phyloP scores from a whole-genome alignment of 352 stramenopile genomes.

The Globisporangium viniferum region DNA sequence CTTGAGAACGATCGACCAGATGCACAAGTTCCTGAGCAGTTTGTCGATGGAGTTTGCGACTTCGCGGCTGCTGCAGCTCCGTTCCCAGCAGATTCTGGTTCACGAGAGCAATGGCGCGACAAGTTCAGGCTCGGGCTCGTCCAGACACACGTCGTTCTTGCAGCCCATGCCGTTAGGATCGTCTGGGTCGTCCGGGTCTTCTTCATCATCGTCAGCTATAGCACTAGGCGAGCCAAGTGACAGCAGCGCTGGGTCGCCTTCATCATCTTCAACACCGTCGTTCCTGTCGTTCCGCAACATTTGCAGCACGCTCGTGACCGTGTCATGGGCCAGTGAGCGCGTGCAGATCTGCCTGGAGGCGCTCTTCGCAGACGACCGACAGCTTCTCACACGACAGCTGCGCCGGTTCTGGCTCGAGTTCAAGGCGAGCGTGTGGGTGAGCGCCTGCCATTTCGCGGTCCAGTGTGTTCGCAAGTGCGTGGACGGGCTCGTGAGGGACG shows the following conservation, averaged over 20 bases:
- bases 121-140: not conserved
- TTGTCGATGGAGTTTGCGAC: constrained; percentile 45
- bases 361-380: constrained; percentile 42
- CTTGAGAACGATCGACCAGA: not conserved
- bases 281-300: constrained; percentile 52
- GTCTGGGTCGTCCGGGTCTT: constrained; percentile 2
- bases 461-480: constrained; percentile 31
- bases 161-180: not conserved
- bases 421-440: constrained; percentile 32
- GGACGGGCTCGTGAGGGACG: constrained; percentile 28
- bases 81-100: constrained; percentile 51
- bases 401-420: constrained; percentile 53
- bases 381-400: constrained; percentile 31
- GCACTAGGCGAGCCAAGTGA: constrained; percentile 14
- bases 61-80: constrained; percentile 37
- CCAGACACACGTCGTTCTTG: constrained; percentile 14
- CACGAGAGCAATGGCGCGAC: constrained; percentile 21
- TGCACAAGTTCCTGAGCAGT: constrained; percentile 36
- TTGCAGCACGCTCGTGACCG: constrained; percentile 35
- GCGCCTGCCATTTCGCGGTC: constrained; percentile 17
- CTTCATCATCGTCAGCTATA: constrained; percentile 22
- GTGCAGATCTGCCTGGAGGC: constrained; percentile 43
- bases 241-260: constrained; percentile 17
- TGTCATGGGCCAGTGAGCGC: constrained; percentile 27
- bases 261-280: constrained; percentile 17